Percentiles rank a stretch among this genome's conserved stretches.
phyloP scores from a whole-genome alignment of 1,284 basidiomycete species.

The Cutaneotrichosporon sp. region DNA sequence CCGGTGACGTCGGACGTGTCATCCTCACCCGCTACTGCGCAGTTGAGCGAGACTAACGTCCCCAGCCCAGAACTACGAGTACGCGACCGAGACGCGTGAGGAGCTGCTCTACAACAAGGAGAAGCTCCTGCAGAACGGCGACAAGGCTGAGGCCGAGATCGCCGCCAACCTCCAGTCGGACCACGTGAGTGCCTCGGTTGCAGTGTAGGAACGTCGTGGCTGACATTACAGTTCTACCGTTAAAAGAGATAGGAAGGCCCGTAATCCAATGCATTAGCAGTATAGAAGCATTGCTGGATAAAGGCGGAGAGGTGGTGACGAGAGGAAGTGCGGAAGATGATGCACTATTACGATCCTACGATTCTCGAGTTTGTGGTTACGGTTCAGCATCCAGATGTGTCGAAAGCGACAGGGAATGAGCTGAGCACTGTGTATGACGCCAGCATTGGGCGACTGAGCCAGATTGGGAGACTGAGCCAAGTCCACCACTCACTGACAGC shows the following conservation, averaged over 20 bases:
- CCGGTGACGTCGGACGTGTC: neutral
- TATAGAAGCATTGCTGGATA: slow-evolving; percentile 5
- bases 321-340: neutral
- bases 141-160: slow-evolving; percentile 93
- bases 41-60: slow-evolving; percentile 1
- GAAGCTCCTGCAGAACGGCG: slow-evolving; percentile 91
- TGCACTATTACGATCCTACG: too few species aligned
- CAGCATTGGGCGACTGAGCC: too few species aligned
- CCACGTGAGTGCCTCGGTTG: slow-evolving; percentile 38
- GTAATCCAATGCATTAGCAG: slow-evolving; percentile 7
- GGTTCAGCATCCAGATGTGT: too few species aligned
- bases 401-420: too few species aligned
- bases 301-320: neutral
- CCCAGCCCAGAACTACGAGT: slow-evolving; percentile 90
- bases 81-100: slow-evolving; percentile 94
- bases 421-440: too few species aligned
- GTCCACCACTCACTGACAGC: too few species aligned
- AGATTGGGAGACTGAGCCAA: too few species aligned
- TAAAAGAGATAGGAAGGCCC: neutral
- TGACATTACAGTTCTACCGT: slow-evolving; percentile 1
- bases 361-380: too few species aligned
- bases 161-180: slow-evolving; percentile 79
- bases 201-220: neutral
- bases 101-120: slow-evolving; percentile 98
- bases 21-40: too few species aligned